phyloP scores from a whole-genome alignment of 129 eudicot genomes.

The Glebionis coronaria region DNA sequence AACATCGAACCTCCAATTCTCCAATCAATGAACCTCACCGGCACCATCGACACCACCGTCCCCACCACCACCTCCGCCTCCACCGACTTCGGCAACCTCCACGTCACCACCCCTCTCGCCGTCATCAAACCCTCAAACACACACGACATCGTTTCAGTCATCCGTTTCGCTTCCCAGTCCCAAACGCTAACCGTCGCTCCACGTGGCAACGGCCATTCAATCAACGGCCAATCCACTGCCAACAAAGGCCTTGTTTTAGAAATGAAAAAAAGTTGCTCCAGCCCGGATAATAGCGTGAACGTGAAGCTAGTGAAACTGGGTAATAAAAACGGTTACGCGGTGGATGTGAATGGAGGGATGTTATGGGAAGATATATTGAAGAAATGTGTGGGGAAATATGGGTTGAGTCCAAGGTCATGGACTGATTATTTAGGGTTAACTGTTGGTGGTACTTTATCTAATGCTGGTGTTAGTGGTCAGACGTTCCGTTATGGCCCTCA shows the following conservation, averaged over 20 bases:
- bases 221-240: constrained; percentile 92
- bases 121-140: constrained; percentile 46
- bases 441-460: constrained; percentile 87
- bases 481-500: constrained; percentile 83
- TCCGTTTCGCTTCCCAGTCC: constrained; percentile 46
- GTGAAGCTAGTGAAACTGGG: no score
- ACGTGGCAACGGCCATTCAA: constrained; percentile 90
- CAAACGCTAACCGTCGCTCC: constrained; percentile 74
- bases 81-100: constrained; percentile 79
- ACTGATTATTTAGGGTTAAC: constrained; percentile 86
- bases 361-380: constrained; percentile 84
- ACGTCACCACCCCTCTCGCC: constrained; percentile 48
- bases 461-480: constrained; percentile 97
- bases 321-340: constrained; percentile 31
- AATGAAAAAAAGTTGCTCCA: constrained; percentile 35
- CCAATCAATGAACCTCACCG: constrained; percentile 31
- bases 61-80: constrained; percentile 37
- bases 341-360: constrained; percentile 84
- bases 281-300: no score
- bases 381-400: constrained; percentile 50
- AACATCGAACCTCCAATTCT: constrained; percentile 20
- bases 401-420: constrained; percentile 81
- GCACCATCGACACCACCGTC: constrained; percentile 33
- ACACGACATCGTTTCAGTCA: constrained; percentile 44
- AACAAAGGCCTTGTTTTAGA: constrained; percentile 70